These are phyloP conservation scores for Lanzia echinophila DNA, from an alignment of 2,329 filamentous ascomycete genomes.

Conservation along the genomic window DNA sequence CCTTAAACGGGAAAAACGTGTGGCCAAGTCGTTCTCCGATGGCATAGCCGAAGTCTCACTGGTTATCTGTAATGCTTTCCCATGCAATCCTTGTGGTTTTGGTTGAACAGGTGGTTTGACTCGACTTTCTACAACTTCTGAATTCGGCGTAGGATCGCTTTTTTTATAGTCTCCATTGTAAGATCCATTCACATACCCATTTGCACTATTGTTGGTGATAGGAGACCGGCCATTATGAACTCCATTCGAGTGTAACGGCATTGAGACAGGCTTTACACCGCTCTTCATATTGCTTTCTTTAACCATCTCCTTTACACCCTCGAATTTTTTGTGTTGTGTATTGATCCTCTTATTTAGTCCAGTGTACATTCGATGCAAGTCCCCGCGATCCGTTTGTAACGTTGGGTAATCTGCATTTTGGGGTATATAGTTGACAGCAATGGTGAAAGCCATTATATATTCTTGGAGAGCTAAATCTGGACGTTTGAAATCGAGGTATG, in stretches of 20 bases:
- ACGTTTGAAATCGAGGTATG: constrained; percentile 54
- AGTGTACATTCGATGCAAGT: constrained; percentile 42
- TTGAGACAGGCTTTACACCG: constrained; percentile 38
- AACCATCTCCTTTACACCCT: constrained; percentile 52
- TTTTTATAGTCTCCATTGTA: not conserved
- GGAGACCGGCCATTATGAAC: constrained; percentile 11
- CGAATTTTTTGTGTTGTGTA: constrained; percentile 43
- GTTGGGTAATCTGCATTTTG: constrained; percentile 67
- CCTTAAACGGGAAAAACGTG: constrained; percentile 52
- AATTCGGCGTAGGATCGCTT: not conserved
- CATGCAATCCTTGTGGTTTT: constrained; percentile 61
- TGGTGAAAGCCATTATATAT: constrained; percentile 75
- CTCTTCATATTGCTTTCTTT: constrained; percentile 57
- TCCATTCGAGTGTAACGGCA: not conserved
- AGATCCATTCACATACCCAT: not conserved
- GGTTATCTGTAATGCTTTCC: constrained; percentile 46
- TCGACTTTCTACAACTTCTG: not conserved
- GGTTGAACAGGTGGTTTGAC: constrained; percentile 46
- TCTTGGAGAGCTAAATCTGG: constrained; percentile 74
- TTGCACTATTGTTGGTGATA: not conserved
- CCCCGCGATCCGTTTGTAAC: constrained; percentile 49
- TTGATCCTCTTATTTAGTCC: constrained; percentile 45
- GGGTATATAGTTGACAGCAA: constrained; percentile 70
- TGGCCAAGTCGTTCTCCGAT: constrained; percentile 42
- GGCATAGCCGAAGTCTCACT: constrained; percentile 20